Conservation (phyloP, 352 stramenopile species). For the Phytophthora pistaciae region DNA sequence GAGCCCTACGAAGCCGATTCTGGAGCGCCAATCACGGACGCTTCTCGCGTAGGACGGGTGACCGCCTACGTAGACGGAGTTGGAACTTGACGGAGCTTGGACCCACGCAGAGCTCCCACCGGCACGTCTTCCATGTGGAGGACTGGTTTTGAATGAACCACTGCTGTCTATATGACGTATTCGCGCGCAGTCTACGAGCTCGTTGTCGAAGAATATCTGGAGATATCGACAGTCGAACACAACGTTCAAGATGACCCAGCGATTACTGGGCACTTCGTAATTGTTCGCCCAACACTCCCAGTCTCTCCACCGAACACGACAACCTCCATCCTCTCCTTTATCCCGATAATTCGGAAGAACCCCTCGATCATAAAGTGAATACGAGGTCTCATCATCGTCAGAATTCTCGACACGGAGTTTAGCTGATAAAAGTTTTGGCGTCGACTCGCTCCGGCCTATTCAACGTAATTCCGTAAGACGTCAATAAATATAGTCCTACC, state of each 20-base stretch:
- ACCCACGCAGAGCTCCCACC: conserved; percentile 30
- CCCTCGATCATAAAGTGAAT: conserved; percentile 65
- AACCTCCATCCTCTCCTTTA: conserved; percentile 39
- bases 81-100: conserved; percentile 31
- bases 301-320: conserved; percentile 49
- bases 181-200: conserved; percentile 57
- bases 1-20: conserved; percentile 63
- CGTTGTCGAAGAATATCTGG: conserved; percentile 52
- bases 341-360: conserved; percentile 19
- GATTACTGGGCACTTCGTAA: conserved; percentile 62
- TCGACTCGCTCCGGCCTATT: conserved; percentile 12
- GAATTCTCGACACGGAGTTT: conserved; percentile 36
- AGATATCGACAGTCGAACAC: conserved; percentile 64
- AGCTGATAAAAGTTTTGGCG: conserved; percentile 54
- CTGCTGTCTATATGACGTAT: conserved; percentile 13
- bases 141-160: background rate
- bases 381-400: conserved; percentile 32
- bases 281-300: conserved; percentile 60
- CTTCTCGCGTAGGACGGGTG: conserved; percentile 57
- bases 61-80: conserved; percentile 64
- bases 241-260: conserved; percentile 56
- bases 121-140: conserved; percentile 15
- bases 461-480: background rate
- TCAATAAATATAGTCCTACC: background rate
- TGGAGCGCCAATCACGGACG: conserved; percentile 58